A percentile compares a stretch with the other conserved stretches of the same genome.
These are phyloP conservation scores for Geosmithia putterillii DNA, from an alignment of 2,329 filamentous ascomycete genomes.

Conservation along the genomic window DNA sequence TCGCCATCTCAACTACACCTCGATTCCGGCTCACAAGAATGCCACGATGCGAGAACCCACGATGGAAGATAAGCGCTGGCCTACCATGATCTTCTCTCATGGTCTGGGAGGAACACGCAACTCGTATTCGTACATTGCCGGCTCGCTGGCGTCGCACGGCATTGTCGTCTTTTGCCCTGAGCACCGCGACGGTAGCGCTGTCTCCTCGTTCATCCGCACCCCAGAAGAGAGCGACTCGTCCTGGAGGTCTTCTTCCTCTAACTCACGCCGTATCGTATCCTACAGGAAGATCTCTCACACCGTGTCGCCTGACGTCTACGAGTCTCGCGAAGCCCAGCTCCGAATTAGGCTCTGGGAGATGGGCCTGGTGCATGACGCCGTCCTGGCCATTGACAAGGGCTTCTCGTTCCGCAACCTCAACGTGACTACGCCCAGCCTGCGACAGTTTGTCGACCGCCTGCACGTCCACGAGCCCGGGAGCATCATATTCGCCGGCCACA, in stretches of 20 bases:
- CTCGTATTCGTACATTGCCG: slow-evolving; percentile 72
- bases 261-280: slow-evolving; percentile 21
- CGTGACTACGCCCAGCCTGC: slow-evolving; percentile 33
- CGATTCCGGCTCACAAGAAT: slow-evolving; percentile 62
- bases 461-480: slow-evolving; percentile 59
- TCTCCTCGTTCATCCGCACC: slow-evolving; percentile 59
- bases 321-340: slow-evolving; percentile 57
- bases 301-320: slow-evolving; percentile 52
- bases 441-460: slow-evolving; percentile 47
- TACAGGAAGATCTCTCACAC: slow-evolving; percentile 49
- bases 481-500: slow-evolving; percentile 68
- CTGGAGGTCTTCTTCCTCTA: slow-evolving; percentile 9
- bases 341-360: slow-evolving; percentile 70
- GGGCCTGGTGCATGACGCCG: slow-evolving; percentile 54
- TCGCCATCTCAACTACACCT: slow-evolving; percentile 59
- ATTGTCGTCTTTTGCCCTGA: slow-evolving; percentile 72
- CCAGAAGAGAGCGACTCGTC: slow-evolving; percentile 30
- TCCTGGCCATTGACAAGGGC: slow-evolving; percentile 53
- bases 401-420: slow-evolving; percentile 39
- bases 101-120: slow-evolving; percentile 73
- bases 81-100: slow-evolving; percentile 77
- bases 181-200: slow-evolving; percentile 70
- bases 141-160: slow-evolving; percentile 69
- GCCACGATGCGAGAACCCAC: slow-evolving; percentile 45
- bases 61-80: slow-evolving; percentile 48